Conservation (phyloP, 371 early-diverging fungal species). For the Thermomucor indicae-seudaticae region DNA sequence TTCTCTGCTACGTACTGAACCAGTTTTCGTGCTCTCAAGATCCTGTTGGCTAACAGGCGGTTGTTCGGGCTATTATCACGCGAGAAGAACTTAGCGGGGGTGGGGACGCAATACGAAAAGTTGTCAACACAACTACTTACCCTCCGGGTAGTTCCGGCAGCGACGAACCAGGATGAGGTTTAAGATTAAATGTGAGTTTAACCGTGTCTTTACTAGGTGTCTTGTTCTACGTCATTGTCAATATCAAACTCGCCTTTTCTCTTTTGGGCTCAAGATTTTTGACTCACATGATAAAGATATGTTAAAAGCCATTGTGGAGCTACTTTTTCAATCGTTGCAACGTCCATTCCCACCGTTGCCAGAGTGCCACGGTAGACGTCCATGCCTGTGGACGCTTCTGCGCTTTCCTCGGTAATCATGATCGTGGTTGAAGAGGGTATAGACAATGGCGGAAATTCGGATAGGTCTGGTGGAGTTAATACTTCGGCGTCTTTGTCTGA, state of each 20-base stretch:
- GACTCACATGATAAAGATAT: constrained; percentile 54
- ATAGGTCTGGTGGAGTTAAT: constrained; percentile 31
- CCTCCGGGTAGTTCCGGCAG: constrained; percentile 61
- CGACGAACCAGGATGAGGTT: constrained; percentile 56
- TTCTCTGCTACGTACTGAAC: constrained; percentile 79
- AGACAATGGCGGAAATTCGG: constrained; percentile 57
- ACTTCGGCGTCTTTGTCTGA: neutral
- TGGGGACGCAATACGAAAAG: neutral
- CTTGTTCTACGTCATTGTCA: constrained; percentile 41
- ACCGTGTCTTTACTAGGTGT: constrained; percentile 67
- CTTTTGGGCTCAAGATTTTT: neutral
- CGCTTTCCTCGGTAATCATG: constrained; percentile 75
- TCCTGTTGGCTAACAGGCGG: constrained; percentile 80
- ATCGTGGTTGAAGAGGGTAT: constrained; percentile 70
- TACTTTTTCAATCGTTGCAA: constrained; percentile 31
- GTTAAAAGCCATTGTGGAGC: constrained; percentile 62
- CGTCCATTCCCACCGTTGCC: constrained; percentile 48
- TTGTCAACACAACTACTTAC: constrained; percentile 33
- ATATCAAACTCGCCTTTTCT: neutral
- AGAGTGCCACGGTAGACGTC: constrained; percentile 75
- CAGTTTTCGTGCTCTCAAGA: constrained; percentile 84
- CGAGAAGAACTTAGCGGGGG: too few relatives aligned
- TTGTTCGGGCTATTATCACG: constrained; percentile 46
- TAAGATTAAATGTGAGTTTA: constrained; percentile 82
- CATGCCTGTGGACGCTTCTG: constrained; percentile 73